These are phyloP conservation scores for Periconia digitata DNA, from an alignment of 2,329 filamentous ascomycete genomes.

Conservation along the genomic window DNA sequence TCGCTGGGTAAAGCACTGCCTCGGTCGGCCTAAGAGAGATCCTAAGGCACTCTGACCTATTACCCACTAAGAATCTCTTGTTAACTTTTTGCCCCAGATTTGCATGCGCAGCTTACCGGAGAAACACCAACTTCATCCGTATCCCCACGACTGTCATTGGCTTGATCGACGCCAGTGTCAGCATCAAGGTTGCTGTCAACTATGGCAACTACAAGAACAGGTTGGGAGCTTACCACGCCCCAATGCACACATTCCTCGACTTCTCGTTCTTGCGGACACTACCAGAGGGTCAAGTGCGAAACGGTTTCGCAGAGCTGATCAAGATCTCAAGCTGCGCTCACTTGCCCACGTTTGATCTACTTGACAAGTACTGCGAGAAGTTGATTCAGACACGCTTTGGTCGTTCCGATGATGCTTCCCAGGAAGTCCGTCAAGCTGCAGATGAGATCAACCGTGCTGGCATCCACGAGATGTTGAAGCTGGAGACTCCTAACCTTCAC, in stretches of 20 bases:
- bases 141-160: slow-evolving; percentile 75
- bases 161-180: slow-evolving; percentile 73
- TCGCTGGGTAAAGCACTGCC: slow-evolving; percentile 63
- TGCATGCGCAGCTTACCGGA: slow-evolving; percentile 70
- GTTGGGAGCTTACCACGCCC: slow-evolving; percentile 72
- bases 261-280: slow-evolving; percentile 71
- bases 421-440: slow-evolving; percentile 61
- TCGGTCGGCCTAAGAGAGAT: slow-evolving; percentile 44
- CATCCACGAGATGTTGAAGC: slow-evolving; percentile 72
- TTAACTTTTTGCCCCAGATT: slow-evolving; percentile 31
- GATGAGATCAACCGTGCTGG: slow-evolving; percentile 69
- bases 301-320: slow-evolving; percentile 74
- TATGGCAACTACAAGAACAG: slow-evolving; percentile 77
- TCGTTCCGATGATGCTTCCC: slow-evolving; percentile 57
- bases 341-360: slow-evolving; percentile 64
- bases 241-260: slow-evolving; percentile 71
- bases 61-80: slow-evolving; percentile 14
- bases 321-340: slow-evolving; percentile 75
- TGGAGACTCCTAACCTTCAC: slow-evolving; percentile 72
- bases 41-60: slow-evolving; percentile 54
- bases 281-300: slow-evolving; percentile 68
- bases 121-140: slow-evolving; percentile 73
- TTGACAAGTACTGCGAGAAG: slow-evolving; percentile 70
- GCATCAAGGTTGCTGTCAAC: slow-evolving; percentile 78
- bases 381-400: slow-evolving; percentile 68